phyloP scores from a whole-genome alignment of 257 asterid species.

The Nicotiana tabacum region DNA sequence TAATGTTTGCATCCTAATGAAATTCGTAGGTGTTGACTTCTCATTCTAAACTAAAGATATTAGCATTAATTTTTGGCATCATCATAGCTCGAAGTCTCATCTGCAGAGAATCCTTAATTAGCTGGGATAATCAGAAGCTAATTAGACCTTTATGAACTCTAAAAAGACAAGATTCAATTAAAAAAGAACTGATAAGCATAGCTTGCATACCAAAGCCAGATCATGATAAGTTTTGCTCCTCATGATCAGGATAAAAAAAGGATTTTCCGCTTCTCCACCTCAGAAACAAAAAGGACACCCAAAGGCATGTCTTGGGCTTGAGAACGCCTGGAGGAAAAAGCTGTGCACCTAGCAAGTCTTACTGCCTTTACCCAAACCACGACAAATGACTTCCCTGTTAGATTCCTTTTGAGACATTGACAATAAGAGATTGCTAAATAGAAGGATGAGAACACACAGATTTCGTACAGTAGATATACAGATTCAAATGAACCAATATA shows the following conservation, averaged over 20 bases:
- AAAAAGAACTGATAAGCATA: background rate
- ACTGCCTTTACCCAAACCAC: background rate
- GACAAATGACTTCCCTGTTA: background rate
- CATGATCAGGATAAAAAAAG: background rate
- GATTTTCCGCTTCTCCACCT: conserved; percentile 1
- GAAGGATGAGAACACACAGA: background rate
- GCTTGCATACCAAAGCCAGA: background rate
- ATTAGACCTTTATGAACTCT: background rate
- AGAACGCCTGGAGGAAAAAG: background rate
- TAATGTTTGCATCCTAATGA: too few species aligned
- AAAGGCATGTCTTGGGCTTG: background rate
- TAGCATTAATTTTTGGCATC: background rate
- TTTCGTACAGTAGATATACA: background rate
- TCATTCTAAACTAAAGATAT: background rate
- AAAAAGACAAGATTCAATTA: background rate
- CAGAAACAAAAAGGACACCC: background rate
- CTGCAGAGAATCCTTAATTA: background rate
- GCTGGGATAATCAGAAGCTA: background rate
- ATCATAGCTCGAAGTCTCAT: background rate
- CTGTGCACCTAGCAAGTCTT: background rate
- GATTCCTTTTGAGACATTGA: background rate
- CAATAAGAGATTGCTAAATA: background rate
- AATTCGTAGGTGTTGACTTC: too few species aligned
- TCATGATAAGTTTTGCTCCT: background rate
- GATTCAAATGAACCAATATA: background rate